phyloP scores from a whole-genome alignment of 2,329 filamentous ascomycete genomes.

The Juglanconis sp. region DNA sequence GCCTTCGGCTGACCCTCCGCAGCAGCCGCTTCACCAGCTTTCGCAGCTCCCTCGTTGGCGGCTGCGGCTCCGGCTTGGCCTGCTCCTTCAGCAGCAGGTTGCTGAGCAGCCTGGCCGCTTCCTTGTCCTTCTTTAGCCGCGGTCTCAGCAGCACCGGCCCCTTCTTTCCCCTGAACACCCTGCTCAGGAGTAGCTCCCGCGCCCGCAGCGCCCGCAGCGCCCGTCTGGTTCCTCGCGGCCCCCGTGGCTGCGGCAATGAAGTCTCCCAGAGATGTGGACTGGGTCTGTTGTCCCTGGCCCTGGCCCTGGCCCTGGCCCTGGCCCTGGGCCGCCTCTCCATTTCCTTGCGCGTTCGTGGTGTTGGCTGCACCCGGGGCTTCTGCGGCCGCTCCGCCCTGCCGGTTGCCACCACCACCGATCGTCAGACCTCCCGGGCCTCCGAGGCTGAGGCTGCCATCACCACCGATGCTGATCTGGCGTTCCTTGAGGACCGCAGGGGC shows the following conservation, averaged over 20 bases:
- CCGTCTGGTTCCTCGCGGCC: slow-evolving; percentile 11
- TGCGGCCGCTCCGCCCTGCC: neutral
- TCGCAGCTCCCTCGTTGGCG: slow-evolving; percentile 14
- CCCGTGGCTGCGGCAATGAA: slow-evolving; percentile 9
- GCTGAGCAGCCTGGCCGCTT: neutral
- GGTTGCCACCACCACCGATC: slow-evolving; percentile 7
- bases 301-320: neutral
- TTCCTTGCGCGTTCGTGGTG: neutral
- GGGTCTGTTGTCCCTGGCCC: neutral
- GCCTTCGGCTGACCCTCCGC: slow-evolving; percentile 7
- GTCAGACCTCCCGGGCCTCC: slow-evolving; percentile 6
- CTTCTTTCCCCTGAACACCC: too few relatives aligned
- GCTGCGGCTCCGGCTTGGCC: neutral
- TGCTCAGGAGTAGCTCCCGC: neutral
- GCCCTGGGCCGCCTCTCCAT: too few relatives aligned
- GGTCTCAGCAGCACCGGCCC: too few relatives aligned
- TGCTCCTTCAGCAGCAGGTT: neutral
- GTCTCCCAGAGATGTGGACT: slow-evolving; percentile 1
- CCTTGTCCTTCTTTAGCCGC: slow-evolving; percentile 8
- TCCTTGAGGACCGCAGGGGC: neutral
- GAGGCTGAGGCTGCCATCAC: neutral
- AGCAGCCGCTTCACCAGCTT: neutral
- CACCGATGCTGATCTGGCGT: slow-evolving; percentile 9
- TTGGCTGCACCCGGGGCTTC: slow-evolving; percentile 1
- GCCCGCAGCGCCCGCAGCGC: neutral